Percentiles rank a stretch among this genome's conserved stretches.
These are phyloP conservation scores for Berberis thunbergii DNA, from an alignment of 164 flowering plant genomes.

Conservation along the genomic window DNA sequence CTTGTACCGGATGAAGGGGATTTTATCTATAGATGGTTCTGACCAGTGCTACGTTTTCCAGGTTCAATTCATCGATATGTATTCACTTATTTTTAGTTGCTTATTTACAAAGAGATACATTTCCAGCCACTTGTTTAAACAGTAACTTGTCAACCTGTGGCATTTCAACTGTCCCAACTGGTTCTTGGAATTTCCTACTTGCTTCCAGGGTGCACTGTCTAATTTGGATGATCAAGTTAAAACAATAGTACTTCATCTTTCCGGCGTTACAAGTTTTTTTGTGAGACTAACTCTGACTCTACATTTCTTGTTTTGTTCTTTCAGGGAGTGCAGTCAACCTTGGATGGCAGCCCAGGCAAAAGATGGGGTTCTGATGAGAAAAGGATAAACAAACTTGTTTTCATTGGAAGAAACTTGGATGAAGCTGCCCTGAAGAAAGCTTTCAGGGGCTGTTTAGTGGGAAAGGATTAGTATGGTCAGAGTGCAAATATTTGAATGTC, in stretches of 20 bases:
- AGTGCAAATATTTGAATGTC: not conserved
- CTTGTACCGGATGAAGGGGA: constrained; percentile 90
- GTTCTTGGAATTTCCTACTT: too few species aligned
- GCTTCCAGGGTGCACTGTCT: too few species aligned
- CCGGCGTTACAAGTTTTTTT: not conserved
- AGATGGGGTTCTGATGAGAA: constrained; percentile 77
- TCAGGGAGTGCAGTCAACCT: constrained; percentile 83
- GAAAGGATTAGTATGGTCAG: not conserved
- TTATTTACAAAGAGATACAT: too few species aligned
- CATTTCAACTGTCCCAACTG: too few species aligned
- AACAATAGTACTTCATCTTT: too few species aligned
- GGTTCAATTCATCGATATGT: constrained; percentile 26
- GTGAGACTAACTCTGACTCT: not conserved
- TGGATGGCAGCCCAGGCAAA: constrained; percentile 71
- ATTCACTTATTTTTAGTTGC: too few species aligned
- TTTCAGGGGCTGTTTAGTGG: constrained; percentile 75
- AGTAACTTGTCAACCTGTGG: too few species aligned
- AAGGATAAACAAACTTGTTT: constrained; percentile 78
- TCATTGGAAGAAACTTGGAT: constrained; percentile 87
- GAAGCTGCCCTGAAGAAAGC: constrained; percentile 78
- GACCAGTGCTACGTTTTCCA: constrained; percentile 78
- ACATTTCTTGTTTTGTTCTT: not conserved
- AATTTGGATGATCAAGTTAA: too few species aligned
- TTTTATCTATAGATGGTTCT: constrained; percentile 54
- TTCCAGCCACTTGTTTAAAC: too few species aligned